Base-by-base conservation (phyloP, 164 flowering plant species). In the Buxus sempervirens region DNA sequence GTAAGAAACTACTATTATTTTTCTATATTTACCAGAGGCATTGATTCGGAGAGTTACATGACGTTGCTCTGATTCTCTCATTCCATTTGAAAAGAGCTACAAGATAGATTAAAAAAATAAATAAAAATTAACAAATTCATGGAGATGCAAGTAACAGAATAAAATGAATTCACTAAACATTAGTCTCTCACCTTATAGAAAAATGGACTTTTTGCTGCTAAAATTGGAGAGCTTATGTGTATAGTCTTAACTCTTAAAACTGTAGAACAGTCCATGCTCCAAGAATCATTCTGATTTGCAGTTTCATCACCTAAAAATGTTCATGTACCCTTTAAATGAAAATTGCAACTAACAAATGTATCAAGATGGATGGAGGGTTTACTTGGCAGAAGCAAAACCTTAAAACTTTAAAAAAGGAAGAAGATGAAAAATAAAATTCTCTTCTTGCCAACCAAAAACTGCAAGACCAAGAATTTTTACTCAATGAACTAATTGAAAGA, bases 191-290 rank as follows among this genome's bases (percentile, higher is more conserved):
- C 99, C 90, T 93, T 96, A 56, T 93, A 96, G 75, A 96, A 96
- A 70, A 93, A 96, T 21, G 99, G 99, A 76, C 99, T 96, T 78
- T 91, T 96, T 54, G 98, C 98, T 24, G 99, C 99, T 75, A 96
- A 80, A 72, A 96, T 93, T 28, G 99, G 96, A 77, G 98, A 93
- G 65, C 97, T 96, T 18, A 96, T 93, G 73, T 96, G 97, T 58
- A 96, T 66, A 24, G 87, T 86, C 77, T 79, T 83, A 66, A 93
- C 89, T 82, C 82, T 87, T 42, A 90, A 54, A 68, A 88, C 90
- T 24, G 84, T 79, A 28, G 97, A 83, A 80, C 82, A 83, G 64
- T 89, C 97, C 92, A 87, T 86, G 70, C 88, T 83, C 90, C 96
- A 85, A 60, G 80, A 83, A 68, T 89, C 95, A 82, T 82, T 84